These are phyloP conservation scores for Podospora conica DNA, from an alignment of 495 filamentous ascomycete species.

Conservation along the genomic window DNA sequence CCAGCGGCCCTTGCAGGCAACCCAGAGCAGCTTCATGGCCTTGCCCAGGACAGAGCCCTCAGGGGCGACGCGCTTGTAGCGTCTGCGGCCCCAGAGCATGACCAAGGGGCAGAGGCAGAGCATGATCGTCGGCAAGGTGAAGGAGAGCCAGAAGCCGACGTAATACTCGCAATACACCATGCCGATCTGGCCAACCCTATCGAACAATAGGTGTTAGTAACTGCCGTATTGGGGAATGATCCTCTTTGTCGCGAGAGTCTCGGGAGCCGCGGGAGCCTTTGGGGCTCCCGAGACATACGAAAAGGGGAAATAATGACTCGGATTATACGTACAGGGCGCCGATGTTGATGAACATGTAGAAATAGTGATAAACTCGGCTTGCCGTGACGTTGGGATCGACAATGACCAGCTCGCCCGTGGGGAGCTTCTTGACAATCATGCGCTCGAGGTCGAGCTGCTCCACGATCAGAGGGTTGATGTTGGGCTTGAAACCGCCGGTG, in stretches of 20 bases:
- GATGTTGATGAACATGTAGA: constrained; percentile 67
- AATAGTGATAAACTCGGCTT: constrained; percentile 55
- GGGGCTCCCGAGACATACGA: too few species aligned
- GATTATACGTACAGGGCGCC: too few species aligned
- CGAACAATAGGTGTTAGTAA: too few species aligned
- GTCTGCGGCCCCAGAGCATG: constrained; percentile 53
- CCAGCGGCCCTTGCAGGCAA: constrained; percentile 62
- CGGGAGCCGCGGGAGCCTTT: too few species aligned
- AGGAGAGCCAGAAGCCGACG: constrained; percentile 72
- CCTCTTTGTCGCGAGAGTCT: too few species aligned
- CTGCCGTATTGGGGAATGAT: too few species aligned
- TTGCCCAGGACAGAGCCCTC: constrained; percentile 58
- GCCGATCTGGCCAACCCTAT: constrained; percentile 39
- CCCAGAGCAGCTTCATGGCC: constrained; percentile 46
- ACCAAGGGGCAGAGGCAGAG: constrained; percentile 57
- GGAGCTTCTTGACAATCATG: constrained; percentile 39
- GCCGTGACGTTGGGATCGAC: constrained; percentile 61
- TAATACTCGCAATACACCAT: constrained; percentile 68
- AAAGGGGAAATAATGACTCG: too few species aligned
- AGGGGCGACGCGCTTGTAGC: constrained; percentile 53
- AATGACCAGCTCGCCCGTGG: constrained; percentile 58
- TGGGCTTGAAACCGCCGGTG: constrained; percentile 61
- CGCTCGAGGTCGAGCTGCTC: constrained; percentile 43
- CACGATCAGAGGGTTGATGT: constrained; percentile 55
- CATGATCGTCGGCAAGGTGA: constrained; percentile 51